Base-by-base conservation (phyloP, 805 yeast genomes). In the Lachancea thermotolerans region DNA sequence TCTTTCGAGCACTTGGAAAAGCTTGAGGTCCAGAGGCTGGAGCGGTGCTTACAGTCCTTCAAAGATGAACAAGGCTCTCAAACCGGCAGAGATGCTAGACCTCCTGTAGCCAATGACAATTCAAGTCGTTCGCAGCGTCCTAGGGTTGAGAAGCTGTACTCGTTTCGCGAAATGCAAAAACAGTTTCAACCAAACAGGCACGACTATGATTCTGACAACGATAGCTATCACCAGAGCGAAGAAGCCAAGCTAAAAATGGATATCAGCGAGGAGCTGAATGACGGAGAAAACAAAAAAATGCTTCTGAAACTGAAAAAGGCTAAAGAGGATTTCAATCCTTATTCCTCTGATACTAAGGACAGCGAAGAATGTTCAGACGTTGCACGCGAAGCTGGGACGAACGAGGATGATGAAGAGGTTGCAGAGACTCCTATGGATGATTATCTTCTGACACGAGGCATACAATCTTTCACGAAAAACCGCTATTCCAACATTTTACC, bases 401-500 rank as follows among this genome's bases (percentile, higher is more conserved):
- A 41, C n/a, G 42, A 37, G 15, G 42, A 48, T 30, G 48, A 45
- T 4, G 51, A 43, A 10, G 48, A 41, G 6, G 42, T 44, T 10
- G 46, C 36, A 2, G 48, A 49, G 32, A 62, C 66, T 3, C 66
- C 65, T 8, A 50, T 59, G 51, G 60, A 60, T 44, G 49, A 52
- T 42, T 64, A 64, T 41, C 60, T 56, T 40, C 74, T 85, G 37
- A 74, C 82, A 17, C 74, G 83, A 14, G 96, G 95, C 1, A 78
- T 88, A 34, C 91, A 85, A 60, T 75, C 79, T 17, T 88, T 90
- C 34, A 66, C 75, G 44, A 88, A 88, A 59, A 88, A 89, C 63
- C 68, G 97, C 51, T 89, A 89, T 69, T 81, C 85, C 51, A 93
- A 90, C 62, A 85, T 89, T 39, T 77, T 85, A 54, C 89, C 95